phyloP scores from a whole-genome alignment of 305 asterid genomes.

The Fraxinus sp. region DNA sequence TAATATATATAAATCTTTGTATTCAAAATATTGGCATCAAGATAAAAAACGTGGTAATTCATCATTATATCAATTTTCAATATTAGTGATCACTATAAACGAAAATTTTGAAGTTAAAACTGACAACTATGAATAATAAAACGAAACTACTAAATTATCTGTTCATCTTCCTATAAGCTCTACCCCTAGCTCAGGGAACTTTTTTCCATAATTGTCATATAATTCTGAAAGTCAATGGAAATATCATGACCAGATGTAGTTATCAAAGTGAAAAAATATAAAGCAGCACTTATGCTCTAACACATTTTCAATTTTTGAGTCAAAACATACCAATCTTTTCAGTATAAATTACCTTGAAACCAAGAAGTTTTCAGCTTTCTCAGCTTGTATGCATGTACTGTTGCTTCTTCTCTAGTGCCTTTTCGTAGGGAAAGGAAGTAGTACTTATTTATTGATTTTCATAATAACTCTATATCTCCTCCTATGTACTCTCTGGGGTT shows the following conservation, averaged over 20 bases:
- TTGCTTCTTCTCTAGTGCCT: background rate
- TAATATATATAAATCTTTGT: background rate
- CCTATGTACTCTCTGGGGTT: background rate
- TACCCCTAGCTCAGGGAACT: background rate
- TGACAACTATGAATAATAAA: background rate
- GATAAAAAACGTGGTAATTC: background rate
- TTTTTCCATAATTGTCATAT: background rate
- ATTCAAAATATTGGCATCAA: background rate
- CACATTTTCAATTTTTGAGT: background rate
- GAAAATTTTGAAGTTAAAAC: background rate
- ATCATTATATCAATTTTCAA: background rate
- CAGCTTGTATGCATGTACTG: background rate
- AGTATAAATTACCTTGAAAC: background rate
- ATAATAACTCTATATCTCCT: background rate
- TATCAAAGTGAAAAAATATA: background rate
- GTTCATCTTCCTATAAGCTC: background rate
- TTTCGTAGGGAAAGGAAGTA: background rate
- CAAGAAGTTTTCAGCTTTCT: background rate
- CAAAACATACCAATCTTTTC: background rate
- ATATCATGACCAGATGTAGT: background rate
- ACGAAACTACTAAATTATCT: background rate
- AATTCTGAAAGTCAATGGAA: background rate
- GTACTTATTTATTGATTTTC: background rate
- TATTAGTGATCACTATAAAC: background rate
- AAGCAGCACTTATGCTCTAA: background rate